Base-by-base conservation (phyloP, 768 basidiomycete species). In the Hericium erinaceus region DNA sequence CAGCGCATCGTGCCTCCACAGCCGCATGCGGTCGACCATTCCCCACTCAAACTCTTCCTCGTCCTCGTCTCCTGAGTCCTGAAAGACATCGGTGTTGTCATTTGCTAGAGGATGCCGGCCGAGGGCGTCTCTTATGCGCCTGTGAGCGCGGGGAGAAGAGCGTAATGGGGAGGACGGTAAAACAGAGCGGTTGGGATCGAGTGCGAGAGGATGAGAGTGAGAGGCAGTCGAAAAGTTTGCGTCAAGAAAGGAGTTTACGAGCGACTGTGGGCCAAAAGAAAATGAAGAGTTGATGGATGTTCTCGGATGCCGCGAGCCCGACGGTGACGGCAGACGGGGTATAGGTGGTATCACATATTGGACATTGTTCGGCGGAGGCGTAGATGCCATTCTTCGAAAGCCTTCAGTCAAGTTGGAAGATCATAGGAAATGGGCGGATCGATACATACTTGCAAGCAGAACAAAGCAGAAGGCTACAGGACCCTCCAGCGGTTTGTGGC, bases 1-100 rank as follows among this genome's bases (percentile, higher is more conserved):
- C 62, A 99, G 80, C 44, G 97, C 95, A 73, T 98, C 97, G 67
- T 98, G 95, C 44, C 97, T 77, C 95, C 95, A 98, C 48, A 93
- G 74, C 58, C 97, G 79, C 92, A 99, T 95, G 33, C 95, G 82
- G 72, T 98, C 95, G 3, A 98, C 84, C 77, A 91, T 85, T 2
- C 84, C 83, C 91, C 90, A 94, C 62, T 87, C 84, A 49, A 80
- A 77, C 44, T 78, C 79, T 40, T 76, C 78, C 39, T 80, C 75
- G 40, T 80, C 82, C 49, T 83, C 80, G 20, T 77, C 81, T 20
- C 71, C 70, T n/a, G 80, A 77, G 61, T 87, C 85, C 57, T 85
- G 82, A 59, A 89, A 90, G 13, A 89, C 82, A 66, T 88, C 87
- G 11, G 82, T 76, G 15, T 82, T 88, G 64, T 89, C 87, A 58